Evolutionary conservation across 345 rosid genomes (phyloP), one percentile per base, ranked within the genome.

Genomic region (Mercurialis annua): DNA sequence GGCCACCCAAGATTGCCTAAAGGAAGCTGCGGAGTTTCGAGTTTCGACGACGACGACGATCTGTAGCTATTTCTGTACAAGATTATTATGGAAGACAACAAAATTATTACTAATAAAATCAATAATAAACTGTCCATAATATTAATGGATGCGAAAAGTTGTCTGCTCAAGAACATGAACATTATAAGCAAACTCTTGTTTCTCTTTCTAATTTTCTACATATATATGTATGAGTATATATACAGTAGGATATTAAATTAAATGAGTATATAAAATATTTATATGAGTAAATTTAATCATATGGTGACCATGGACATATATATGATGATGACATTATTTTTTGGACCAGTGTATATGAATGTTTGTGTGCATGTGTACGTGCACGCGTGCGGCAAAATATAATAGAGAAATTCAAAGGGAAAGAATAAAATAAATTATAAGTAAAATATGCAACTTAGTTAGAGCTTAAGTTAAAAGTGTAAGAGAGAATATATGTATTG

Each of bases 1-100:
- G 99, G 99, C 96, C 95, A 91, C 50, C 99, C 97, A 33, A 85
- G 81, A 66, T 79, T 78, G 55, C 99, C 99, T 2, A 68, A 71
- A 56, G 97, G 99, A 74, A 84, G 83, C 33, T 69, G 34, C 26
- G 74, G 29, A 62, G 76, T 59, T 64, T 48, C 27, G 64, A 27
- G 10, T 12, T 58, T 65, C 2, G 78, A 64, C 24, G 78, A 64
- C 46, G 1, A 23, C 14, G 1, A 11, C 9, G 20, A 62, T n/a
- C 73, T 73, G 65, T 56, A 64, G 78, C n/a, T n/a, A n/a, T 69
- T 79, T 58, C 58, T 59, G 68, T 77, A 71, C 67, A 83, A 51
- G 71, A 76, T 38, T 40, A 71, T 24, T 59, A 71, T 65, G 74
- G 62, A 15, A 12, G 70, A 59, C 50, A 69, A 56, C 64, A 76